A percentile compares a stretch with the other conserved stretches of the same genome.
Conservation (phyloP, 768 basidiomycete species). For the Tylopilus subfusipes region DNA sequence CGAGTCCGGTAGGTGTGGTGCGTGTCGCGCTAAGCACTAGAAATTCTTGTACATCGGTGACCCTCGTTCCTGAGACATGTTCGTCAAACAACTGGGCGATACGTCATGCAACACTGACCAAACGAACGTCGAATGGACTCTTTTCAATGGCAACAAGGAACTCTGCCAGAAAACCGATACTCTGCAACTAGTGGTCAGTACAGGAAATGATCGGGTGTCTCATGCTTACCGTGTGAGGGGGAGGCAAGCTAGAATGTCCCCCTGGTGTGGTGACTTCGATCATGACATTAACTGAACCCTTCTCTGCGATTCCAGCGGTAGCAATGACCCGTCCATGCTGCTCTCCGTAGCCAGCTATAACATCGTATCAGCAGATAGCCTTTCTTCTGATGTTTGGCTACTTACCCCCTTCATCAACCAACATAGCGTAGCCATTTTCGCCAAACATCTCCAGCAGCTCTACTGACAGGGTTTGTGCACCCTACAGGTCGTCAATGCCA, state of each 20-base stretch:
- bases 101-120: slow-evolving; percentile 38
- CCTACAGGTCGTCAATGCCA: slow-evolving; percentile 35
- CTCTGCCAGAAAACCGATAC: slow-evolving; percentile 76
- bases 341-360: slow-evolving; percentile 47
- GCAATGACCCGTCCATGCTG: slow-evolving; percentile 55
- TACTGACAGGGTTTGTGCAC: slow-evolving; percentile 47
- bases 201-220: background rate
- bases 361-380: background rate
- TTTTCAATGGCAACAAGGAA: slow-evolving; percentile 66
- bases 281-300: slow-evolving; percentile 61
- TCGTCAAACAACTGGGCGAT: background rate
- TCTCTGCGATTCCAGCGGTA: slow-evolving; percentile 65
- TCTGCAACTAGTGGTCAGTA: slow-evolving; percentile 38
- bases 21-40: slow-evolving; percentile 65
- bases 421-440: slow-evolving; percentile 63
- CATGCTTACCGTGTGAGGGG: slow-evolving; percentile 62
- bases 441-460: slow-evolving; percentile 63
- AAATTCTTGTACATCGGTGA: slow-evolving; percentile 58
- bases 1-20: slow-evolving; percentile 46
- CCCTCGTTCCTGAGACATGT: slow-evolving; percentile 41
- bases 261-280: slow-evolving; percentile 69
- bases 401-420: slow-evolving; percentile 86
- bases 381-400: background rate
- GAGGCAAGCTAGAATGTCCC: slow-evolving; percentile 86
- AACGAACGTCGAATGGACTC: slow-evolving; percentile 51